Evolutionary conservation across 2,329 filamentous ascomycete genomes (phyloP).

Genomic region (Coniella vitis): DNA sequence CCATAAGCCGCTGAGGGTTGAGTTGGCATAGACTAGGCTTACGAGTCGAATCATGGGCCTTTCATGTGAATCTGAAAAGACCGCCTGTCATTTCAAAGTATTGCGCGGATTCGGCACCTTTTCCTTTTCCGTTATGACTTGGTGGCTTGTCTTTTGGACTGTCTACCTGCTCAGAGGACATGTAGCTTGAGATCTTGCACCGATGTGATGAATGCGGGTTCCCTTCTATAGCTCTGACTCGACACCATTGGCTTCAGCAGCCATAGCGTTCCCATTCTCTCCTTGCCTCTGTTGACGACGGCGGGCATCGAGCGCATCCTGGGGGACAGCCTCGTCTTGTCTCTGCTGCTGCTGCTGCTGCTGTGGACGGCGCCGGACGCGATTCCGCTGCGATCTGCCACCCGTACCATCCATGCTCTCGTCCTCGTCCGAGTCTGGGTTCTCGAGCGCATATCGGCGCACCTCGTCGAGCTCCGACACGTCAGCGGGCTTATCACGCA

Average conservation of each 20-base stretch:
- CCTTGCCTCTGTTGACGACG: constrained; percentile 34
- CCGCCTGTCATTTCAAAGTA: no score
- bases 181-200: background rate
- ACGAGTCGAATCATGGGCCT: no score
- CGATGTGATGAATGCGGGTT: background rate
- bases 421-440: constrained; percentile 52
- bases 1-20: no score
- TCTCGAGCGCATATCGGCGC: constrained; percentile 44
- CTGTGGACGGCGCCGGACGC: constrained; percentile 32
- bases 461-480: constrained; percentile 79
- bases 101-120: no score
- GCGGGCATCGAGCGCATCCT: constrained; percentile 21
- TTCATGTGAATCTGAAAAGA: no score
- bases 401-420: constrained; percentile 39
- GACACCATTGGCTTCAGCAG: constrained; percentile 47
- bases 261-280: constrained; percentile 52
- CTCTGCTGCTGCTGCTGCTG: constrained; percentile 21
- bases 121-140: no score
- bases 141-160: no score
- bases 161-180: no score
- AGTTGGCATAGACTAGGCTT: no score
- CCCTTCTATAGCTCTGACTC: constrained; percentile 45
- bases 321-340: no score
- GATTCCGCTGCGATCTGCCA: constrained; percentile 34
- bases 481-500: constrained; percentile 75